phyloP scores from a whole-genome alignment of 129 eudicot genomes.

The Artemisia tridentata region DNA sequence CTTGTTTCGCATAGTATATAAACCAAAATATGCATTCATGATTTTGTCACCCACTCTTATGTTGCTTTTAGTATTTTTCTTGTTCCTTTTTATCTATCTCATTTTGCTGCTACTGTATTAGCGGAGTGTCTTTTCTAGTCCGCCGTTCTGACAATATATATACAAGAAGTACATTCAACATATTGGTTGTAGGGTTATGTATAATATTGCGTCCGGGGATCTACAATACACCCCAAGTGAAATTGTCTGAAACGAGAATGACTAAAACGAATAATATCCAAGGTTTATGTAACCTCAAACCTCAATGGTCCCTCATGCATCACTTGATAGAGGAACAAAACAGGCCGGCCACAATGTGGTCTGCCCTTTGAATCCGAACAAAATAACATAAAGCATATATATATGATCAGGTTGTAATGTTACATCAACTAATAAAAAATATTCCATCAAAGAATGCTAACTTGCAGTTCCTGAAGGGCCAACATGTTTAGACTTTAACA shows the following conservation, averaged over 20 bases:
- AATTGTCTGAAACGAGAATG: no score
- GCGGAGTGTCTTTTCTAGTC: no score
- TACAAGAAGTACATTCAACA: no score
- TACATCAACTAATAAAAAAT: slow-evolving; percentile 25
- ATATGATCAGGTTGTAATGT: slow-evolving; percentile 30
- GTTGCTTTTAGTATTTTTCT: no score
- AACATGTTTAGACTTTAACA: slow-evolving; percentile 16
- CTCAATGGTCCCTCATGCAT: slow-evolving; percentile 20
- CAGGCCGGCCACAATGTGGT: slow-evolving; percentile 15
- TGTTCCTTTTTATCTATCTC: not conserved
- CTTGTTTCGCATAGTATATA: slow-evolving; percentile 10
- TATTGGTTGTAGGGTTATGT: no score
- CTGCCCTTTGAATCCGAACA: slow-evolving; percentile 15
- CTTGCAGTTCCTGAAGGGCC: slow-evolving; percentile 18
- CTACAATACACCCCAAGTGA: no score
- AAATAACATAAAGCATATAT: slow-evolving; percentile 28
- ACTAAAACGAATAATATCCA: no score
- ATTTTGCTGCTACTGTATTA: no score
- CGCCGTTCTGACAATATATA: slow-evolving; percentile 18
- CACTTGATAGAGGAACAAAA: slow-evolving; percentile 17
- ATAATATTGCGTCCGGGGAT: no score
- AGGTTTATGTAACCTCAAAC: slow-evolving; percentile 25
- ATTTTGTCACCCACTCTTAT: not conserved
- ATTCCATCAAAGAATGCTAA: not conserved
- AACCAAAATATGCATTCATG: not conserved